Conservation (phyloP, 2,329 filamentous ascomycete genomes). For the Fusarium mangiferae region DNA sequence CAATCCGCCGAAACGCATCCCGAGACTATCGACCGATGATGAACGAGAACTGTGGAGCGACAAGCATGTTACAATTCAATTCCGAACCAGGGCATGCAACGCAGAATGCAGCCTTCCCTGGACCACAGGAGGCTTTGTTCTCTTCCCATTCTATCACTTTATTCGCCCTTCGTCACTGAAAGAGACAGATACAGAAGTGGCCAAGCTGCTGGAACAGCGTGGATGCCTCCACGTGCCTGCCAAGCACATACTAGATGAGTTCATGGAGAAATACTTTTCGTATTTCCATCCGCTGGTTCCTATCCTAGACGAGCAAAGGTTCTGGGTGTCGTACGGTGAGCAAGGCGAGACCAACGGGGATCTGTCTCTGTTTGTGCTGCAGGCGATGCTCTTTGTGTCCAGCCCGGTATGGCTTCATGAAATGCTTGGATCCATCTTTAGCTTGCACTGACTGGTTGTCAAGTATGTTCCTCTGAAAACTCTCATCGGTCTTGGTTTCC, state of each 20-base stretch:
- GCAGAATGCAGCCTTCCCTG: not conserved
- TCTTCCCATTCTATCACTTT: not conserved
- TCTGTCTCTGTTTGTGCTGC: not conserved
- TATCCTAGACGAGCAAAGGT: not conserved
- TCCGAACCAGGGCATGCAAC: accelerated
- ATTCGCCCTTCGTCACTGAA: not conserved
- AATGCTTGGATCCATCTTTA: not conserved
- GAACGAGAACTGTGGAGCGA: not conserved
- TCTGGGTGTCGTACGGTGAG: not conserved
- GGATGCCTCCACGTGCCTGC: not conserved
- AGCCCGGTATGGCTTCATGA: not conserved
- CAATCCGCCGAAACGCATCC: too few relatives aligned
- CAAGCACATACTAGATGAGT: not conserved
- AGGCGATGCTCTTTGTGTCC: not conserved
- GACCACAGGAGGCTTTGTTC: not conserved
- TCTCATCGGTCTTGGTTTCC: not conserved
- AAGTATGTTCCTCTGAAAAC: not conserved
- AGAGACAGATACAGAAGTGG: not conserved
- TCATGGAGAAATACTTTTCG: not conserved
- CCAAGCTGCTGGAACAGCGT: not conserved
- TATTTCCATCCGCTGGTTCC: not conserved
- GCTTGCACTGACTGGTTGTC: not conserved
- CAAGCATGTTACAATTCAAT: not conserved
- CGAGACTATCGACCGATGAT: not conserved
- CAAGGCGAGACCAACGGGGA: not conserved